Percentiles rank a stretch among this genome's conserved stretches.
Conservation (phyloP, 2,329 filamentous ascomycete genomes). For the Scedosporium apiospermum region DNA sequence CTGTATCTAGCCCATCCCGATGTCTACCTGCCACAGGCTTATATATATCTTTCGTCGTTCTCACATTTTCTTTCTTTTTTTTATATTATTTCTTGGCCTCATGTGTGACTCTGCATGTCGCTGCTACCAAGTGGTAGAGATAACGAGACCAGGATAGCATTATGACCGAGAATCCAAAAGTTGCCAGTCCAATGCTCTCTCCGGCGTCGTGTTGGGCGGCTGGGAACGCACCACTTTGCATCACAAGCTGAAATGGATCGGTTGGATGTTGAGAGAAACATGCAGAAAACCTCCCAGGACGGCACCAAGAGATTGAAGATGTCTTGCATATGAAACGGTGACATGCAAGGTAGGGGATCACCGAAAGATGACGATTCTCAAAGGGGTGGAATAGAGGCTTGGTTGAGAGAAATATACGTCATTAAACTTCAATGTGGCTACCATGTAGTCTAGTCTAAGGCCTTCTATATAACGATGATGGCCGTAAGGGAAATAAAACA, state of each 20-base stretch:
- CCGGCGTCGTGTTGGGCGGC: too few relatives aligned
- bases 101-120: not conserved
- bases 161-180: conserved; percentile 8
- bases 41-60: not conserved
- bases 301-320: not conserved
- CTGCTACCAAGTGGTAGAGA: not conserved
- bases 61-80: not conserved
- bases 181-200: too few relatives aligned
- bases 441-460: conserved; percentile 5
- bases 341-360: not conserved
- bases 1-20: too few relatives aligned
- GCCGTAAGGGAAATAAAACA: conserved; percentile 7
- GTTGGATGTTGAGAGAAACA: not conserved
- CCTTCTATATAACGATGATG: not conserved
- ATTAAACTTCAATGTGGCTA: too few relatives aligned
- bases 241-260: not conserved
- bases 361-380: too few relatives aligned
- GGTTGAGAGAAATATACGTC: too few relatives aligned
- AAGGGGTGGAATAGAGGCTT: too few relatives aligned
- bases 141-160: conserved; percentile 1
- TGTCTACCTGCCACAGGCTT: not conserved
- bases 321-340: not conserved
- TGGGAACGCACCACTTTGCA: not conserved
- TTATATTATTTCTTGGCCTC: not conserved
- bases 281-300: not conserved